phyloP scores from a whole-genome alignment of 192 early-diverging fungal genomes.

The Paraglomus occultum region DNA sequence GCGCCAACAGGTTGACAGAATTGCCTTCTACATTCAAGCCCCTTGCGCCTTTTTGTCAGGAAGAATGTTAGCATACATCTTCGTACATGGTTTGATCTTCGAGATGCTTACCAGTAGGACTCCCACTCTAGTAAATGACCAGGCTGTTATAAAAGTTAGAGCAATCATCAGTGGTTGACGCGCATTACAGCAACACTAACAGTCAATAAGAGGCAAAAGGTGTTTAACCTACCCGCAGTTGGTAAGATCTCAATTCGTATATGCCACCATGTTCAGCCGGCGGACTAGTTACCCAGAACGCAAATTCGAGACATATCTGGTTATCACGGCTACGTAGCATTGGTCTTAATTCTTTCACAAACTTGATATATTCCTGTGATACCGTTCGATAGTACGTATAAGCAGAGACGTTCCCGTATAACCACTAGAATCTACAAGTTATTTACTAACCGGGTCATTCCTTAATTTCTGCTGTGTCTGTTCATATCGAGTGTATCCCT shows the following conservation, averaged over 20 bases:
- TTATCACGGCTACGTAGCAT: constrained; percentile 73
- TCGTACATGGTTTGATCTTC: not conserved
- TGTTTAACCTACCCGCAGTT: constrained; percentile 55
- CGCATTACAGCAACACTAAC: too few relatives aligned
- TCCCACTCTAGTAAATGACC: constrained; percentile 93
- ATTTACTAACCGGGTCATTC: constrained; percentile 56
- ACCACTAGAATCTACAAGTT: not conserved
- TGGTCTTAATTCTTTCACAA: constrained; percentile 63
- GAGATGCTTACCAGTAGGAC: constrained; percentile 62
- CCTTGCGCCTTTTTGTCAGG: constrained; percentile 58
- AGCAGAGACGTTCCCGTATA: not conserved
- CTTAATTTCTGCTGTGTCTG: constrained; percentile 59
- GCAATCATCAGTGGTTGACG: too few relatives aligned
- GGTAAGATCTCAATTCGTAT: constrained; percentile 90
- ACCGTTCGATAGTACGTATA: not conserved
- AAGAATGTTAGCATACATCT: not conserved
- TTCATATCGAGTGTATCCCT: constrained; percentile 80
- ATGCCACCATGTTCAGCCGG: constrained; percentile 77
- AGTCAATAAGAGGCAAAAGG: not conserved
- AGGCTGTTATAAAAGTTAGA: constrained; percentile 57
- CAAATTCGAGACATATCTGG: constrained; percentile 90
- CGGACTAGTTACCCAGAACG: constrained; percentile 82
- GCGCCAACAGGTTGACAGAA: constrained; percentile 93
- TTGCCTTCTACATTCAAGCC: constrained; percentile 82
- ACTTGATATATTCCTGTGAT: constrained; percentile 56